Conservation (phyloP, 2,329 filamentous ascomycete genomes). For the Daldinia sp. region DNA sequence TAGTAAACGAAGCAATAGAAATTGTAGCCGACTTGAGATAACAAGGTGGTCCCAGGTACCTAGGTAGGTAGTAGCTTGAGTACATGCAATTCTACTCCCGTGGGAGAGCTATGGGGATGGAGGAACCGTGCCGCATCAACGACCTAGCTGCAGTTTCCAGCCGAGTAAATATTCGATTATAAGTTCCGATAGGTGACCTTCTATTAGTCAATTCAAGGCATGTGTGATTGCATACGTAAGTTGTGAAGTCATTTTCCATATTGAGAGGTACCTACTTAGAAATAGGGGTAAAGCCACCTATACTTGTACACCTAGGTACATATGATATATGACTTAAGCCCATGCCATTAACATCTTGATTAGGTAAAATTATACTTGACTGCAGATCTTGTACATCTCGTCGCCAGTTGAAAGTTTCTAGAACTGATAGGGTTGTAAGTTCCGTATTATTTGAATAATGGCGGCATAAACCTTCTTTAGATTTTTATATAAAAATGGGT, state of each 20-base stretch:
- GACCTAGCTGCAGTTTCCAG: too few relatives aligned
- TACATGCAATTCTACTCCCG: not conserved
- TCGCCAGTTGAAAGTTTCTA: not conserved
- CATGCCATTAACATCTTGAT: not conserved
- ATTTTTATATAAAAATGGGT: not conserved
- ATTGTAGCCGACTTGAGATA: not conserved
- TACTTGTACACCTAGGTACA: too few relatives aligned
- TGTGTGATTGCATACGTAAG: not conserved
- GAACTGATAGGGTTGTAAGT: not conserved
- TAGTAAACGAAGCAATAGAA: constrained; percentile 21
- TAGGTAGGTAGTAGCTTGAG: too few relatives aligned
- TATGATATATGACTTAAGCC: not conserved
- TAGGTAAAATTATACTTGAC: not conserved
- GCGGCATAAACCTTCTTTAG: not conserved
- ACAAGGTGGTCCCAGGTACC: not conserved
- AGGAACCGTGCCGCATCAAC: not conserved
- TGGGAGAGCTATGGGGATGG: not conserved
- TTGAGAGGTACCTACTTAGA: not conserved
- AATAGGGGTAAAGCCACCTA: not conserved
- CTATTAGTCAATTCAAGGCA: too few relatives aligned
- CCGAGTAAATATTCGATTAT: not conserved
- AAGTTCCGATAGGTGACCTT: not conserved
- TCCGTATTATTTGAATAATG: not conserved
- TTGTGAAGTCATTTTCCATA: not conserved
- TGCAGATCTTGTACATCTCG: not conserved